These are phyloP conservation scores for Phialophora tarda DNA, from an alignment of 2,329 filamentous ascomycete species.

Conservation along the genomic window DNA sequence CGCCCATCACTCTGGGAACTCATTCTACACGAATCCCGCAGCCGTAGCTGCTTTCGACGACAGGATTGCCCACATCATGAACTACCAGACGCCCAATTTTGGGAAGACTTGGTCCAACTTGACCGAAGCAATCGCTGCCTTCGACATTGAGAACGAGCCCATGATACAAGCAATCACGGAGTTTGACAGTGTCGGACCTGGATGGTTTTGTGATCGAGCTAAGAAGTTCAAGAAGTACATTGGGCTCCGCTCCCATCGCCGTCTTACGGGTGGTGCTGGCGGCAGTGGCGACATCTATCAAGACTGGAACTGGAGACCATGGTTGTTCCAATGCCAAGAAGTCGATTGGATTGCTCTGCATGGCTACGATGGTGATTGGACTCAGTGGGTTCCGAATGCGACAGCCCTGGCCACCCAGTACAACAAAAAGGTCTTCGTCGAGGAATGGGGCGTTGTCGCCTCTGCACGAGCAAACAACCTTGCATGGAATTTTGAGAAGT, in stretches of 20 bases:
- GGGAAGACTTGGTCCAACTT: slow-evolving; percentile 6
- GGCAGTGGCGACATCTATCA: slow-evolving; percentile 18
- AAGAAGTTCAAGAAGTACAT: slow-evolving; percentile 19
- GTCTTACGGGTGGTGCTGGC: slow-evolving; percentile 13
- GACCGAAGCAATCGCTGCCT: slow-evolving; percentile 14
- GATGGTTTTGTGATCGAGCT: slow-evolving; percentile 13
- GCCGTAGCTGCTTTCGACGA: slow-evolving; percentile 14
- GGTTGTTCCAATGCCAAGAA: slow-evolving; percentile 13
- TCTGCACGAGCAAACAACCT: slow-evolving; percentile 17
- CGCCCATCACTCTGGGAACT: slow-evolving; percentile 12
- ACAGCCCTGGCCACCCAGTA: slow-evolving; percentile 11
- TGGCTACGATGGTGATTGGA: slow-evolving; percentile 20
- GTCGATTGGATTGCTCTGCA: slow-evolving; percentile 16
- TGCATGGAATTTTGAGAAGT: slow-evolving; percentile 16
- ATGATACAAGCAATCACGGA: slow-evolving; percentile 18
- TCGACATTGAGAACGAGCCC: slow-evolving; percentile 14
- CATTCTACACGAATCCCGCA: slow-evolving; percentile 16
- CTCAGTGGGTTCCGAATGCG: slow-evolving; percentile 16
- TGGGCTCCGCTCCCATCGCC: slow-evolving; percentile 9
- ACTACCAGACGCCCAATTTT: slow-evolving; percentile 13
- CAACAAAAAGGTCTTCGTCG: slow-evolving; percentile 15
- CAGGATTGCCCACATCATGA: slow-evolving; percentile 15
- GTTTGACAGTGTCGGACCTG: slow-evolving; percentile 11
- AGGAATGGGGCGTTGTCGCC: slow-evolving; percentile 14
- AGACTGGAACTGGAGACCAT: slow-evolving; percentile 19